Percentiles rank a stretch among this genome's conserved stretches.
These are phyloP conservation scores for Melastoma malabathricum DNA, from an alignment of 345 rosid species.

Conservation along the genomic window DNA sequence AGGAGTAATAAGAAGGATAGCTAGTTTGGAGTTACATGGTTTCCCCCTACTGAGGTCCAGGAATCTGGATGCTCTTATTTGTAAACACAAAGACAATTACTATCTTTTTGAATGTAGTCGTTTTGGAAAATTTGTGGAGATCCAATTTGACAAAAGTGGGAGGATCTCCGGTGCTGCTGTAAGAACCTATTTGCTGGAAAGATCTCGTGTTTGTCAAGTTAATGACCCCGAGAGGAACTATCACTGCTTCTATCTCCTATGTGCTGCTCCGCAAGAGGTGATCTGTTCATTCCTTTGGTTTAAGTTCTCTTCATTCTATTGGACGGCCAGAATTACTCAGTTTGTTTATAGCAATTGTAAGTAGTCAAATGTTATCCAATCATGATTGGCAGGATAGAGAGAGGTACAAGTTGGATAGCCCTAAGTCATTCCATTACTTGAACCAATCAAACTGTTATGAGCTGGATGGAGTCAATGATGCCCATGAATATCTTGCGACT, in stretches of 20 bases:
- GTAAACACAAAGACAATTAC: neutral
- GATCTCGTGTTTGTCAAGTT: conserved; percentile 99
- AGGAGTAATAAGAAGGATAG: neutral
- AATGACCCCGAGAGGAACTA: conserved; percentile 97
- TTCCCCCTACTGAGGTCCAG: neutral
- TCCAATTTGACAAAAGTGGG: conserved; percentile 97
- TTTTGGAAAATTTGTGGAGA: conserved; percentile 98
- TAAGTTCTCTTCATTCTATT: neutral
- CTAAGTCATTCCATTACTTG: conserved; percentile 70
- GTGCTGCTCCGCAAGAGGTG: conserved; percentile 98
- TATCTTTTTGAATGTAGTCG: conserved; percentile 48
- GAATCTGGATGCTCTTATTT: no score
- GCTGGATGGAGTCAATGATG: conserved; percentile 80
- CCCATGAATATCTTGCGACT: conserved; percentile 87
- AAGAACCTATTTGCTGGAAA: conserved; percentile 87
- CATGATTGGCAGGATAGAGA: conserved; percentile 47
- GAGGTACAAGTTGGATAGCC: conserved; percentile 60
- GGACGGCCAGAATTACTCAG: neutral
- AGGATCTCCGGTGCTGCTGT: conserved; percentile 98
- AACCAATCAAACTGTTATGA: conserved; percentile 77
- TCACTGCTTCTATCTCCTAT: conserved; percentile 91
- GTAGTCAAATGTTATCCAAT: no score
- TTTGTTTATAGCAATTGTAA: no score
- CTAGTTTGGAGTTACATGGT: neutral
- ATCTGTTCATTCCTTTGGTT: conserved; percentile 3